Percentiles rank a stretch among this genome's conserved stretches.
These are phyloP conservation scores for Brassica cretica DNA, from an alignment of 345 rosid species.

Conservation along the genomic window DNA sequence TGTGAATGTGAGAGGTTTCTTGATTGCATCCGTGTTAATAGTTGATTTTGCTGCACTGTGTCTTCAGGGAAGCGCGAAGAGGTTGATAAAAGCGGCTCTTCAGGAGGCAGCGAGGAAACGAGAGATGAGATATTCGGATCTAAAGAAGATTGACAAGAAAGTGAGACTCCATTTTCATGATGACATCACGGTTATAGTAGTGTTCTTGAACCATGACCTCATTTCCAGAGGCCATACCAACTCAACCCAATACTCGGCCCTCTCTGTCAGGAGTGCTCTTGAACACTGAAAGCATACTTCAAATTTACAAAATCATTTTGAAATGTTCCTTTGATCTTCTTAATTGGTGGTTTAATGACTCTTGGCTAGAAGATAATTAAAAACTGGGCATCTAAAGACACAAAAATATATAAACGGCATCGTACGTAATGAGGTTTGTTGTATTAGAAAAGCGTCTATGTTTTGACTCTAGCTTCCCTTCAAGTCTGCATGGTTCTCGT, in stretches of 20 bases:
- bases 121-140: conserved; percentile 89
- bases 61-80: conserved; percentile 80
- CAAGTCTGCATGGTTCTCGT: conserved; percentile 4
- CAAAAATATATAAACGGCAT: background rate
- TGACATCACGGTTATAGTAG: conserved; percentile 84
- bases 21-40: background rate
- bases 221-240: conserved; percentile 53
- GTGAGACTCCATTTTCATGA: conserved; percentile 95
- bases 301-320: conserved; percentile 14
- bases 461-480: background rate
- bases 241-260: conserved; percentile 43
- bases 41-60: background rate
- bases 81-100: conserved; percentile 82
- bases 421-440: conserved; percentile 26
- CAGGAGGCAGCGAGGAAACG: conserved; percentile 90
- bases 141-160: conserved; percentile 76
- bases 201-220: conserved; percentile 83
- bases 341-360: conserved; percentile 36
- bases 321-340: conserved; percentile 29
- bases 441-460: conserved; percentile 23
- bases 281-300: conserved; percentile 47
- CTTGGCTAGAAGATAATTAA: conserved; percentile 22
- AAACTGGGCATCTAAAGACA: conserved; percentile 3
- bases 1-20: background rate
- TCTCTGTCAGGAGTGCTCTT: conserved; percentile 66